Percentiles rank a stretch among this genome's conserved stretches.
These are phyloP conservation scores for Hypericum perforatum DNA, from an alignment of 345 rosid species.

Conservation along the genomic window DNA sequence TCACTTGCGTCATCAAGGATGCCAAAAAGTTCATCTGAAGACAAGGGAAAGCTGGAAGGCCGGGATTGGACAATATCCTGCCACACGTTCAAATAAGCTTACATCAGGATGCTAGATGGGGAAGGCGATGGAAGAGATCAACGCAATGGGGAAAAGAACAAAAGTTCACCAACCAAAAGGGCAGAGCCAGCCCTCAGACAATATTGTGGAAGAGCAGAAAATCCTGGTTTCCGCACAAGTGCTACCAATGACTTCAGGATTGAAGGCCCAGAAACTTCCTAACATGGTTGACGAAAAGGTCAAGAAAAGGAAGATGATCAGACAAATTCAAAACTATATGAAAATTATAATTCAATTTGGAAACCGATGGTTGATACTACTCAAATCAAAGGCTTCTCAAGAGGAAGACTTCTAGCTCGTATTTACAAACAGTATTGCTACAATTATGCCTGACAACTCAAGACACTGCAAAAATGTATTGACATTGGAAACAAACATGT, in stretches of 20 bases:
- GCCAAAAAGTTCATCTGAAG: slow-evolving; percentile 65
- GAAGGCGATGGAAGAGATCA: background rate
- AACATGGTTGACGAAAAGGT: slow-evolving; percentile 5
- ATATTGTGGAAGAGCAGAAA: slow-evolving; percentile 59
- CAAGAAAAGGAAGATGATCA: background rate
- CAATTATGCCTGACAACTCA: background rate
- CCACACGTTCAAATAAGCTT: slow-evolving; percentile 13
- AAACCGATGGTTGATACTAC: too few species aligned
- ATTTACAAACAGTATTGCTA: too few species aligned
- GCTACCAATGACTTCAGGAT: slow-evolving; percentile 48
- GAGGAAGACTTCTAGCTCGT: too few species aligned
- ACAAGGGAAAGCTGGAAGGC: slow-evolving; percentile 56
- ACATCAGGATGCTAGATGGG: background rate
- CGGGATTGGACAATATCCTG: slow-evolving; percentile 79
- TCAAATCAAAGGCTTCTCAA: too few species aligned
- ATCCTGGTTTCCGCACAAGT: slow-evolving; percentile 53
- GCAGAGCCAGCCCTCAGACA: slow-evolving; percentile 72
- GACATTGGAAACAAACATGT: background rate
- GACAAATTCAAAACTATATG: background rate
- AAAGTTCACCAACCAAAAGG: slow-evolving; percentile 51
- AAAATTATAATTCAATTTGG: background rate
- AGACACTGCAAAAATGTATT: slow-evolving; percentile 1
- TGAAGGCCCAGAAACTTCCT: slow-evolving; percentile 69
- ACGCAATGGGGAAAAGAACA: slow-evolving; percentile 6
- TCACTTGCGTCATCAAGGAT: slow-evolving; percentile 97